These are phyloP conservation scores for Cystobasidium pallidum DNA, from an alignment of 1,284 basidiomycete species.

Conservation along the genomic window DNA sequence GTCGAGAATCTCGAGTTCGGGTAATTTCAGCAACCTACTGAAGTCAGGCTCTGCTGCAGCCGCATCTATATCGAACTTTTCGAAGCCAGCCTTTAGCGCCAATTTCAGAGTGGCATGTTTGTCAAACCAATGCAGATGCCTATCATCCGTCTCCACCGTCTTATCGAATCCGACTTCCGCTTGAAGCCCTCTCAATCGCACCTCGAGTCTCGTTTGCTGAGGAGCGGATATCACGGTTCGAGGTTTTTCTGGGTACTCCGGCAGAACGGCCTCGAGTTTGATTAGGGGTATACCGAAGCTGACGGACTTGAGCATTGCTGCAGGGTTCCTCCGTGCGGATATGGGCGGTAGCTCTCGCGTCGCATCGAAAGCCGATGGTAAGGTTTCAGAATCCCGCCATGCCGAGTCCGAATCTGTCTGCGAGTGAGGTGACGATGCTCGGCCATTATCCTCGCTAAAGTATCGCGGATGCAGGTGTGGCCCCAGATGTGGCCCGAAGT, in stretches of 20 bases:
- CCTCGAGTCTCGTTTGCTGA: background rate
- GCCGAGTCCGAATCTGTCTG: background rate
- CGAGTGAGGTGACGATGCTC: background rate
- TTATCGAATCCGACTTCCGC: background rate
- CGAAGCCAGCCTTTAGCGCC: constrained; percentile 43
- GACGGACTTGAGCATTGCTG: constrained; percentile 34
- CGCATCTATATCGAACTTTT: constrained; percentile 48
- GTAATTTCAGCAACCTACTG: no score
- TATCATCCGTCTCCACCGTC: constrained; percentile 3
- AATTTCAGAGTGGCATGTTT: constrained; percentile 30
- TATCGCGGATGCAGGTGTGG: constrained; percentile 30
- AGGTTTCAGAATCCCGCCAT: background rate
- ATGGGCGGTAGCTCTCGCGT: constrained; percentile 6
- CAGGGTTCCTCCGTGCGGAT: constrained; percentile 9
- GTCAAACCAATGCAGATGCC: constrained; percentile 48
- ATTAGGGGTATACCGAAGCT: constrained; percentile 23
- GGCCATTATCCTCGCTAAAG: background rate
- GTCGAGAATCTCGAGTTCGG: no score
- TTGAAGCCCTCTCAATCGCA: constrained; percentile 9
- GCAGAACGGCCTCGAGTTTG: background rate
- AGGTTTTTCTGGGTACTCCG: background rate
- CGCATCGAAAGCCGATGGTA: background rate
- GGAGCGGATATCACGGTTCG: background rate
- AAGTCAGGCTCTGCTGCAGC: background rate
- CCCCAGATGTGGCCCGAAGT: constrained; percentile 35